Conservation (phyloP, 148 eudicot genomes). For the Rhododendron henanense region DNA sequence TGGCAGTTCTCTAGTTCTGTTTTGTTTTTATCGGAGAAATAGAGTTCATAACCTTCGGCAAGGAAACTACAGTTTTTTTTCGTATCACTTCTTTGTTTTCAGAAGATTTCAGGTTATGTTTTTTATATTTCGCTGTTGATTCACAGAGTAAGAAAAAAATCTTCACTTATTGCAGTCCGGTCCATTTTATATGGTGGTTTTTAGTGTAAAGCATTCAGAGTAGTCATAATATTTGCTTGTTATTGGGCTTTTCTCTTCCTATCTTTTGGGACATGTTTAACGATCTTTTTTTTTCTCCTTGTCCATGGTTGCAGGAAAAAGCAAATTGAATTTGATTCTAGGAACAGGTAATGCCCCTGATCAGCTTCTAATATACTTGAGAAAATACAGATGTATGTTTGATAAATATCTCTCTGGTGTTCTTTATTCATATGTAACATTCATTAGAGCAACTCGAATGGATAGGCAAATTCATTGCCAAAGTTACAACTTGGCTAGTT, state of each 20-base stretch:
- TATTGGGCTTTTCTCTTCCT: neutral
- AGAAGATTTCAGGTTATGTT: neutral
- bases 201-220: neutral
- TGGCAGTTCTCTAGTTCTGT: neutral
- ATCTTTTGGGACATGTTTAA: neutral
- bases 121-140: neutral
- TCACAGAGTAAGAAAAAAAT: conserved; percentile 5
- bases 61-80: neutral
- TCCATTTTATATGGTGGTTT: neutral
- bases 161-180: neutral
- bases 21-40: neutral
- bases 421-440: neutral
- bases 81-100: neutral
- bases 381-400: neutral
- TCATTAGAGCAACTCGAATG: neutral
- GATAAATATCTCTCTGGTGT: neutral
- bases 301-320: neutral
- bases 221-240: neutral
- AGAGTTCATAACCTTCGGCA: neutral
- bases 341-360: conserved; percentile 4
- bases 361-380: neutral
- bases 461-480: neutral
- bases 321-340: neutral
- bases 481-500: neutral
- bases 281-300: neutral